Evolutionary conservation across 73 alveolate genomes (phyloP), one percentile per base, ranked within the genome.

Genomic region (Paramecium bursaria): DNA sequence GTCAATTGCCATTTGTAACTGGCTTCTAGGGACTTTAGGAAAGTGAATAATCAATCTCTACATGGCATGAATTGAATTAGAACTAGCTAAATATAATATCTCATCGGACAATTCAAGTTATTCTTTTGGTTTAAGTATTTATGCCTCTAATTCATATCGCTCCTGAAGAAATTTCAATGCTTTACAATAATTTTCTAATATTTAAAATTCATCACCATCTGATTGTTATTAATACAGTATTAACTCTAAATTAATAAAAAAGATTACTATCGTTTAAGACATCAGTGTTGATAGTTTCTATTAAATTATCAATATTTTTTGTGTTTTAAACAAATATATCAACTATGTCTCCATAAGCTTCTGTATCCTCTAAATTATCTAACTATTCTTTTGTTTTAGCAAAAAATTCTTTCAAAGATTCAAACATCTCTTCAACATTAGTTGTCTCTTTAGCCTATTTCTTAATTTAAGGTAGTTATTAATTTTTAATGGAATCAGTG

Each of bases 41-140:
- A 15, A 67, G 44, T 67, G 82, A 6, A 67, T 53, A 35, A 67
- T 67, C 60, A 67, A 39, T 42, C 82, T 67, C 21, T 67, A 67
- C 53, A 67, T 67, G 6, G 50, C 22, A 30, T 57, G 76, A 30
- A 57, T 19, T n/a, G 30, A 30, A 30, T 42, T 67, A 15, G 82
- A 33, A 0, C 50, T 19, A 17, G 57, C 82, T 23, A 67, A 13
- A 67, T 67, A 67, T 19, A 67, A 10, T 57, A 67, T 67, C 11
- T 67, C 82, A 13, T 67, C 82, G 2, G 50, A 39, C 9, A 67
- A n/a, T 67, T 67, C 55, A 1, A 67, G 33, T 14, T 57, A 39
- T 15, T 67, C 53, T 67, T 42, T 67, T 1, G 82, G 82, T 21
- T 22, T 67, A 1, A 67, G 23, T 67, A 19, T 35, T 47, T 39